Percentiles rank a stretch among this genome's conserved stretches.
Evolutionary conservation across 1,284 basidiomycete genomes (phyloP).

Genomic region (Bjerkandera adusta): DNA sequence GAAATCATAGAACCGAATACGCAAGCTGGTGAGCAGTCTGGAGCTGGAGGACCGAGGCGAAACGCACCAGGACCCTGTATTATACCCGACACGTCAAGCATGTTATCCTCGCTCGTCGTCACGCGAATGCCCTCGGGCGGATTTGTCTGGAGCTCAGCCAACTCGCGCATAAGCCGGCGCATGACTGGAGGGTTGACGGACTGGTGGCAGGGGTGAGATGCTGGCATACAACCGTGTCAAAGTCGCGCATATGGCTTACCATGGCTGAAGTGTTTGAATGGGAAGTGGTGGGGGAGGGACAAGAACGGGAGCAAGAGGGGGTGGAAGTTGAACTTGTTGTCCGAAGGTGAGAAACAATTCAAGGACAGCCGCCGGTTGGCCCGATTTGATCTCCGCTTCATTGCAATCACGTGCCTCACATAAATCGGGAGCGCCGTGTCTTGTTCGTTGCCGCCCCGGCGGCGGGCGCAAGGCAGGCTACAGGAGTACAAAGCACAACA

Average conservation of each 20-base stretch:
- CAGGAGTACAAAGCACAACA: too few species aligned
- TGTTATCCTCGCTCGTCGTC: constrained; percentile 79
- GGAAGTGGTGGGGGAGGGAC: not conserved
- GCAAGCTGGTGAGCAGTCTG: too few species aligned
- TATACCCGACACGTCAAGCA: constrained; percentile 78
- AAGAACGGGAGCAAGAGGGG: not conserved
- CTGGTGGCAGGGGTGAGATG: constrained; percentile 23
- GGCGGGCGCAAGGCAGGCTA: too few species aligned
- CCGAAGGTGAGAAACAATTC: not conserved
- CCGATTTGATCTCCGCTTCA: not conserved
- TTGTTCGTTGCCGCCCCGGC: too few species aligned
- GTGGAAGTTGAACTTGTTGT: constrained; percentile 2
- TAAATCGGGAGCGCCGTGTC: too few species aligned
- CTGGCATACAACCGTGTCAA: too few species aligned
- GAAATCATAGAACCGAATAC: not conserved
- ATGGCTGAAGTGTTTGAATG: not conserved
- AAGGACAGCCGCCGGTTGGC: constrained; percentile 4
- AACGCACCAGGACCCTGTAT: constrained; percentile 76
- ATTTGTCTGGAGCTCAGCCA: constrained; percentile 71
- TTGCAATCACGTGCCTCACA: not conserved
- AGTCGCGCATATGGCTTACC: not conserved
- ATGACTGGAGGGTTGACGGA: constrained; percentile 52
- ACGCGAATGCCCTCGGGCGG: constrained; percentile 90
- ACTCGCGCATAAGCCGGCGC: constrained; percentile 83
- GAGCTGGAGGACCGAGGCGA: constrained; percentile 7